A percentile compares a stretch with the other conserved stretches of the same genome.
phyloP scores from a whole-genome alignment of 495 filamentous ascomycete genomes.

The Aspergillus cristatus region DNA sequence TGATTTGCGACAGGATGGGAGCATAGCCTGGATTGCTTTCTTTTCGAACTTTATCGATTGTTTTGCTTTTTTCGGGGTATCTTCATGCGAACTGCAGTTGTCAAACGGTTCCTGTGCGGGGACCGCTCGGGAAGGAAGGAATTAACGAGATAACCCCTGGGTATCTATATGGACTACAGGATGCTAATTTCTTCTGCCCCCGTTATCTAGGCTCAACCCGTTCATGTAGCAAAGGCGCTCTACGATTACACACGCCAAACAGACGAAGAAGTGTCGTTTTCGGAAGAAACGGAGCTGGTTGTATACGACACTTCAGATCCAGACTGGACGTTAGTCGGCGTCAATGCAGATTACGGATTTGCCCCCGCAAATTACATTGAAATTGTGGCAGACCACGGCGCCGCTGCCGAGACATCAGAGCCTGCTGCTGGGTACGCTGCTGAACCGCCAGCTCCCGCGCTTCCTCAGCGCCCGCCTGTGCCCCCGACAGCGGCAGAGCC shows the following conservation, averaged over 20 bases:
- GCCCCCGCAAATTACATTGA: slow-evolving; percentile 98
- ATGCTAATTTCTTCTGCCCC: too few species aligned
- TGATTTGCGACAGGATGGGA: too few species aligned
- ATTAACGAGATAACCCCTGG: too few species aligned
- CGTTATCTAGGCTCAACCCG: slow-evolving; percentile 54
- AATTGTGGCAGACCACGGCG: slow-evolving; percentile 29
- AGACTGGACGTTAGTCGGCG: slow-evolving; percentile 91
- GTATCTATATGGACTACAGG: too few species aligned
- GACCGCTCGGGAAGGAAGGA: too few species aligned
- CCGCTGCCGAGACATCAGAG: slow-evolving; percentile 12
- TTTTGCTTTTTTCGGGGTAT: too few species aligned
- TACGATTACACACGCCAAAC: slow-evolving; percentile 97
- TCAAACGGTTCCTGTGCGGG: too few species aligned
- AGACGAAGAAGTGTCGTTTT: slow-evolving; percentile 94
- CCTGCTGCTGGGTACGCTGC: slow-evolving; percentile 20
- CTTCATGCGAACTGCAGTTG: too few species aligned
- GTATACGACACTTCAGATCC: slow-evolving; percentile 90
- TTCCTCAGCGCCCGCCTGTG: slow-evolving; percentile 27
- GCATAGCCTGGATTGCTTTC: too few species aligned
- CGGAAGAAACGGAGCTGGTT: slow-evolving; percentile 73
- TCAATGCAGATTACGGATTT: slow-evolving; percentile 83
- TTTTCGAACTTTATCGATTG: too few species aligned
- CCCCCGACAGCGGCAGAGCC: slow-evolving; percentile 5
- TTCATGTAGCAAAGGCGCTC: slow-evolving; percentile 67
- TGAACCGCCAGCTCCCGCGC: slow-evolving; percentile 27